Conservation (phyloP, 225 moss, liverwort and hornwort species). For the Bryum argenteum region DNA sequence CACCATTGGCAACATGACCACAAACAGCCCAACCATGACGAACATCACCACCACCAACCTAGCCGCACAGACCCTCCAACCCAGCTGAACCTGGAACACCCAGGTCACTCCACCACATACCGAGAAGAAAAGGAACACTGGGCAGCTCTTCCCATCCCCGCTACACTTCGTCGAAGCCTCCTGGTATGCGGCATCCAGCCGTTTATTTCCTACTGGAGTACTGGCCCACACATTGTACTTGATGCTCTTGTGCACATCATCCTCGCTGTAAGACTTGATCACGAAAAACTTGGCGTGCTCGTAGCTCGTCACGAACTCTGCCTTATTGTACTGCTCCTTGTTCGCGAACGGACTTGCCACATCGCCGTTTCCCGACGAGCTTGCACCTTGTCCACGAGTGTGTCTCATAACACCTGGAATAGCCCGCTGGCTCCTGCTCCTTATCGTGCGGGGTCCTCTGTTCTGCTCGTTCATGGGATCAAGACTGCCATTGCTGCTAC, state of each 20-base stretch:
- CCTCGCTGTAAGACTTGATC: constrained; percentile 98
- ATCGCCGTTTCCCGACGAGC: constrained; percentile 69
- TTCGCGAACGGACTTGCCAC: constrained; percentile 61
- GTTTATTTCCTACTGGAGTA: constrained; percentile 97
- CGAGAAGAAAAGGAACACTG: constrained; percentile 97
- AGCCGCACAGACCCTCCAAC: constrained; percentile 3
- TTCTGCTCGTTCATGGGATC: constrained; percentile 97
- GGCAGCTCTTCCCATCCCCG: constrained; percentile 57
- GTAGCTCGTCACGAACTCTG: constrained; percentile 81
- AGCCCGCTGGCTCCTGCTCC: constrained; percentile 80
- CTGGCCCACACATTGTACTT: constrained; percentile 99
- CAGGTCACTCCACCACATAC: constrained; percentile 46
- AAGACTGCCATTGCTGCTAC: constrained; percentile 74
- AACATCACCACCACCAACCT: neutral
- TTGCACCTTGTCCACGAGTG: constrained; percentile 73
- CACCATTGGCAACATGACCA: neutral
- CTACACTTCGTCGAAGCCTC: constrained; percentile 63
- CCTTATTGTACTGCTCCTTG: constrained; percentile 87
- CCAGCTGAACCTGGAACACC: constrained; percentile 6
- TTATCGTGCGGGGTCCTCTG: constrained; percentile 94
- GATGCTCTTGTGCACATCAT: constrained; percentile 98
- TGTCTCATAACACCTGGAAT: constrained; percentile 78
- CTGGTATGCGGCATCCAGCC: constrained; percentile 87
- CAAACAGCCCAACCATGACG: neutral
- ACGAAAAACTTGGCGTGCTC: constrained; percentile 96